phyloP scores from a whole-genome alignment of 352 stramenopile species.

The Phytophthora constricta region DNA sequence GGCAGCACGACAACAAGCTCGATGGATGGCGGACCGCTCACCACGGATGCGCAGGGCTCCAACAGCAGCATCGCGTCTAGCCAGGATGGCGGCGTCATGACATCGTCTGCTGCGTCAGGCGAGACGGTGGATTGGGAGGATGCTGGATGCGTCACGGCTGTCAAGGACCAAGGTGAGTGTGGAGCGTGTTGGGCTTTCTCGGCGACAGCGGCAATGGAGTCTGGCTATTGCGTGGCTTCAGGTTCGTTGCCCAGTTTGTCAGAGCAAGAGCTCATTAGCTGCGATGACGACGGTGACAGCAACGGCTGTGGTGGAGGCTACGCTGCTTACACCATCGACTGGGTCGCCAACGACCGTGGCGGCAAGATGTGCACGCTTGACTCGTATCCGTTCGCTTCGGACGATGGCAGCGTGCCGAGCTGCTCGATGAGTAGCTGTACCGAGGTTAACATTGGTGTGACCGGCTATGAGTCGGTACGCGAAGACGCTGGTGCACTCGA shows the following conservation, averaged over 20 bases:
- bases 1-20: slow-evolving; percentile 15
- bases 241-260: slow-evolving; percentile 48
- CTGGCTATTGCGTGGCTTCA: slow-evolving; percentile 53
- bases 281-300: slow-evolving; percentile 54
- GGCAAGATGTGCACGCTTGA: slow-evolving; percentile 69
- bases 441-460: slow-evolving; percentile 57
- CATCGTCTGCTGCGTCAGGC: slow-evolving; percentile 41
- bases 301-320: slow-evolving; percentile 68
- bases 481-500: slow-evolving; percentile 49
- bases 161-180: slow-evolving; percentile 64
- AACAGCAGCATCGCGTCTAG: slow-evolving; percentile 12
- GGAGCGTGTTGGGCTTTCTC: slow-evolving; percentile 72
- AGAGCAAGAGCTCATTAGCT: slow-evolving; percentile 80
- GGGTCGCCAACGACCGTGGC: slow-evolving; percentile 47
- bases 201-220: slow-evolving; percentile 65
- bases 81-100: slow-evolving; percentile 40
- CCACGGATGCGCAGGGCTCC: slow-evolving; percentile 25
- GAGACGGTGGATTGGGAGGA: slow-evolving; percentile 77
- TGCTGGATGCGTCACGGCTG: slow-evolving; percentile 73
- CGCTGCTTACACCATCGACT: slow-evolving; percentile 65
- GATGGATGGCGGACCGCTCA: slow-evolving; percentile 33
- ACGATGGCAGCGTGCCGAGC: slow-evolving; percentile 36
- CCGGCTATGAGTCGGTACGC: slow-evolving; percentile 53
- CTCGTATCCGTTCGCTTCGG: slow-evolving; percentile 59
- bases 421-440: slow-evolving; percentile 47